These are phyloP conservation scores for Epichloe scottii DNA, from an alignment of 2,329 filamentous ascomycete species.

Conservation along the genomic window DNA sequence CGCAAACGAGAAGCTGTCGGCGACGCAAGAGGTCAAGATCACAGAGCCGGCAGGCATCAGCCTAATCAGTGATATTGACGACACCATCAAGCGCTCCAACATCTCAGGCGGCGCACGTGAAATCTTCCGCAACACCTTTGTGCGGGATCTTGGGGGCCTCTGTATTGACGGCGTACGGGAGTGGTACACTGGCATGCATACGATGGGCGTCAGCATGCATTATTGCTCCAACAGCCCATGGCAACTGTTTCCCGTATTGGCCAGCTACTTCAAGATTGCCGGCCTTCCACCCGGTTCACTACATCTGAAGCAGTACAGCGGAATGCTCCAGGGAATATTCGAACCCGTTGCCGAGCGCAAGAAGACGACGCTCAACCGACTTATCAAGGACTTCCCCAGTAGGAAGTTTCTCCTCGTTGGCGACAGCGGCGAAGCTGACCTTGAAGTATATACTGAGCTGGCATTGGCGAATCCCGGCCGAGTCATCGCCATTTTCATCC, in stretches of 20 bases:
- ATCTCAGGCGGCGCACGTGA: constrained; percentile 79
- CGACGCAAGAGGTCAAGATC: constrained; percentile 63
- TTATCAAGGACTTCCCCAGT: constrained; percentile 80
- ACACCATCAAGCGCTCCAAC: constrained; percentile 92
- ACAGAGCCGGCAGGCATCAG: constrained; percentile 73
- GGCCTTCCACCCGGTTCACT: constrained; percentile 80
- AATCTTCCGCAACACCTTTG: constrained; percentile 93
- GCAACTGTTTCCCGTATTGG: constrained; percentile 87
- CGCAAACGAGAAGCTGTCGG: constrained; percentile 73
- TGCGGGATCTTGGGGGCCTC: constrained; percentile 70
- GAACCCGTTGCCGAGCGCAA: constrained; percentile 95
- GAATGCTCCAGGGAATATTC: constrained; percentile 96
- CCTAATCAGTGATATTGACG: constrained; percentile 93
- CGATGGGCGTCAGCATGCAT: constrained; percentile 77
- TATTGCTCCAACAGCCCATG: constrained; percentile 99
- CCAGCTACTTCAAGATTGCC: constrained; percentile 69
- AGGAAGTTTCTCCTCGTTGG: constrained; percentile 84
- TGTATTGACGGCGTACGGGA: constrained; percentile 77
- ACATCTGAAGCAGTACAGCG: constrained; percentile 90
- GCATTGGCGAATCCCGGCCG: constrained; percentile 71
- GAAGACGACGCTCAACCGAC: constrained; percentile 72
- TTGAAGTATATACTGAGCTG: constrained; percentile 96
- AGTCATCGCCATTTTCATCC: constrained; percentile 80
- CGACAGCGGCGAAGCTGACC: constrained; percentile 90
- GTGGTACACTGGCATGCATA: constrained; percentile 71